Conservation (phyloP, 1,139 yeast species). For the Blastobotrys illinoisensis region DNA sequence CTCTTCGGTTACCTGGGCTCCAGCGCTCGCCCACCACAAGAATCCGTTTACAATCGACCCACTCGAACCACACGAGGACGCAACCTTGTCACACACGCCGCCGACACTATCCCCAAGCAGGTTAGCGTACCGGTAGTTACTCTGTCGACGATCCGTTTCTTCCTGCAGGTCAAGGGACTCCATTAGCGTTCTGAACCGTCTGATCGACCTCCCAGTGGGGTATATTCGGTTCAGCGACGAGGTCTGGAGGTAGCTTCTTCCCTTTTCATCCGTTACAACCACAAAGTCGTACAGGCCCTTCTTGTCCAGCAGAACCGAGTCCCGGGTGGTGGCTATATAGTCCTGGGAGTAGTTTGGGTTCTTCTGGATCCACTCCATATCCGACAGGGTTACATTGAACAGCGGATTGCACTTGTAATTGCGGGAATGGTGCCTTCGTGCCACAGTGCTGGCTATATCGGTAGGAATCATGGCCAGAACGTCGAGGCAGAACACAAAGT, state of each 20-base stretch:
- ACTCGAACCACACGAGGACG: slow-evolving; percentile 1
- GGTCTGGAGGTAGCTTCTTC: slow-evolving; percentile 6
- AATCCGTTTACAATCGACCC: slow-evolving; percentile 39
- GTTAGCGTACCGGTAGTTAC: slow-evolving; percentile 7
- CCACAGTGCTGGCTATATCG: slow-evolving; percentile 26
- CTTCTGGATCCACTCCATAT: slow-evolving; percentile 30
- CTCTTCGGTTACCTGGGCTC: slow-evolving; percentile 45
- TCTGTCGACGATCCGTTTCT: not conserved
- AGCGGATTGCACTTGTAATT: slow-evolving; percentile 9
- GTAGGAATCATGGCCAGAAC: slow-evolving; percentile 45
- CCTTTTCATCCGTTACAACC: slow-evolving; percentile 11
- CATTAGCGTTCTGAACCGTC: slow-evolving; percentile 26
- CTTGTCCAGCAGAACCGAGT: slow-evolving; percentile 58
- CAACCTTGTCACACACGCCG: slow-evolving; percentile 3
- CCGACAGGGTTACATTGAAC: slow-evolving; percentile 62
- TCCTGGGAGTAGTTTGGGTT: slow-evolving; percentile 27
- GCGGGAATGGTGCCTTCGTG: slow-evolving; percentile 13
- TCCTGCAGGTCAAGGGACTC: slow-evolving; percentile 24
- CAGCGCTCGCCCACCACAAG: slow-evolving; percentile 85
- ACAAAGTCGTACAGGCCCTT: slow-evolving; percentile 48
- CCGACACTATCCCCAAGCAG: slow-evolving; percentile 8
- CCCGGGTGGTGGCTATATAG: slow-evolving; percentile 65
- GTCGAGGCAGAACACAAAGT: slow-evolving; percentile 45
- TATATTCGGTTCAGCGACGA: slow-evolving; percentile 5
- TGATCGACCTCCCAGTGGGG: slow-evolving; percentile 27